Base-by-base conservation (phyloP, 331 rosid species). In the Malus hybrid region DNA sequence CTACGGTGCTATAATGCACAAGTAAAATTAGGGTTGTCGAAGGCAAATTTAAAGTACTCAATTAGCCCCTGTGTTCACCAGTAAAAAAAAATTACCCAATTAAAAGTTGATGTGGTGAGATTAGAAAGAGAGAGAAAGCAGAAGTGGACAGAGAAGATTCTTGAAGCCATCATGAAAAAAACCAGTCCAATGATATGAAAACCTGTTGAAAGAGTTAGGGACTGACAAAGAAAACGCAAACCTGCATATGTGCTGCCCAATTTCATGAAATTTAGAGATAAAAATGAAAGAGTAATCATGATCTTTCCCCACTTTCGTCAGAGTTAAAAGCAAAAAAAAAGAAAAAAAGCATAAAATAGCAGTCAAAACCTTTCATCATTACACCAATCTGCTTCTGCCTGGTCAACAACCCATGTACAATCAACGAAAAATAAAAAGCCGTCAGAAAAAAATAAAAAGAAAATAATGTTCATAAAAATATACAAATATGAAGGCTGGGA, bases 81-180 rank as follows among this genome's bases (percentile, higher is more conserved):
- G 2, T 36, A 2, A 36, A 2, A 36, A 8, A 36, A 36, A 36
- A 36, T 2, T 0, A 28, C 3, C 3, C 29, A 28, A 28, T 28
- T 28, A 28, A 28, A 42, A 42, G 5, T 42, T 1, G 1, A 0
- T 10, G 71, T 52, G 66, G 52, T 53, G 46, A 3, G 20, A 77
- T 42, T 33, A 67, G 70, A 24, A 24, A 69, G 50, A 28, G 29
- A 42, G 48, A 28, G 44, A 39, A 9, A 66, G 32, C 70, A 74
- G 80, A 75, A 77, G 61, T 73, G 24, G 86, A 75, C 86, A 83
- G 78, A 82, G 72, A 82, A 75, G 81, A 79, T 82, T 82, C 86
- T 63, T 61, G 68, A 71, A 71, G 78, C 78, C 80, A 82, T 71
- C 34, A 78, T 82, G 81, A 75, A 29, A 64, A 68, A 46, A 79